phyloP scores from a whole-genome alignment of 495 filamentous ascomycete species.

The Penicillium subrubescens region DNA sequence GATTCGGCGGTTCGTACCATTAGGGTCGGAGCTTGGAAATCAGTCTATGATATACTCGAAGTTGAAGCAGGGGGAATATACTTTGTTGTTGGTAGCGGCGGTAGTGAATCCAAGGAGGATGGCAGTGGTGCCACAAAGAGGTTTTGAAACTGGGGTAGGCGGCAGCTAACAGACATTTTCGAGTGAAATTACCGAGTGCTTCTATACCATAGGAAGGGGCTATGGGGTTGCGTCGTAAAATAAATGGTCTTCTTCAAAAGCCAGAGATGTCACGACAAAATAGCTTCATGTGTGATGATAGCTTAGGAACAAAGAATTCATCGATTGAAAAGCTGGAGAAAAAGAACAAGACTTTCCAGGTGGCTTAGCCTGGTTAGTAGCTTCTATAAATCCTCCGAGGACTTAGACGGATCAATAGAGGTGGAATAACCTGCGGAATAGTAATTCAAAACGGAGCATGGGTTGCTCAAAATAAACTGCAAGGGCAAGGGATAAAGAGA shows the following conservation, averaged over 20 bases:
- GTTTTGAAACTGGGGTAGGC: slow-evolving; percentile 7
- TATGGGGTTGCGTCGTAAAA: no score
- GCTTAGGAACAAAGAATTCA: no score
- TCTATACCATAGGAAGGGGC: no score
- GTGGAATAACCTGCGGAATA: slow-evolving; percentile 7
- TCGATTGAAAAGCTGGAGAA: no score
- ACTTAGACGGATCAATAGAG: slow-evolving; percentile 9
- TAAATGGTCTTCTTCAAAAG: background rate
- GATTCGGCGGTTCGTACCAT: background rate
- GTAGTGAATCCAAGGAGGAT: slow-evolving; percentile 6
- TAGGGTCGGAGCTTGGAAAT: background rate
- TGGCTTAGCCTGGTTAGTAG: background rate
- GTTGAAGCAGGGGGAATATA: background rate
- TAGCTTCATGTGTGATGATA: no score
- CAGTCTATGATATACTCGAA: background rate
- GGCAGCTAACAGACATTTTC: slow-evolving; percentile 12
- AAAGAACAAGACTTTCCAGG: background rate
- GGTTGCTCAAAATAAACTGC: no score
- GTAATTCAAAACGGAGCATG: slow-evolving; percentile 4
- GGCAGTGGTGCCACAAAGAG: slow-evolving; percentile 3
- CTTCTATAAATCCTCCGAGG: slow-evolving; percentile 13
- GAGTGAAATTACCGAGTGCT: no score
- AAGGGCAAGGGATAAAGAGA: background rate
- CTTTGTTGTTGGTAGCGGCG: background rate
- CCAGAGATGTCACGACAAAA: background rate